Conservation (phyloP, 2,329 filamentous ascomycete species). For the Apiospora hydei region DNA sequence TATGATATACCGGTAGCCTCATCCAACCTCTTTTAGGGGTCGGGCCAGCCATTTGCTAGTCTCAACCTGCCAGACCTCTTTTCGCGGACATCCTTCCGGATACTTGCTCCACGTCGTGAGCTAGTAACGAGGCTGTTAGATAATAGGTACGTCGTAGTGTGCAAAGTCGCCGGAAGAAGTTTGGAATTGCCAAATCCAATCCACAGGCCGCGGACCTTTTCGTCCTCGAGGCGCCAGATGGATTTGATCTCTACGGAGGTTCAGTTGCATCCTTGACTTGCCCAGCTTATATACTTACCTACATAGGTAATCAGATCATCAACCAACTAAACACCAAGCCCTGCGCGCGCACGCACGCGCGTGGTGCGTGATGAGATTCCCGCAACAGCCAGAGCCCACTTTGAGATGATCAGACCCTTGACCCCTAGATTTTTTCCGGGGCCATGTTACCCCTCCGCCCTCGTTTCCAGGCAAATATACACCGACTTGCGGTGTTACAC, state of each 20-base stretch:
- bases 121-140: neutral
- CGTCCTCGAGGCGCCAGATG: neutral
- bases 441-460: slow-evolving; percentile 8
- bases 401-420: neutral
- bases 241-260: neutral
- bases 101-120: slow-evolving; percentile 10
- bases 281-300: neutral
- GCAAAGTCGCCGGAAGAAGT: neutral
- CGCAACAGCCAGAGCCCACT: neutral
- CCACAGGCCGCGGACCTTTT: slow-evolving; percentile 13
- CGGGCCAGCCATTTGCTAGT: no score
- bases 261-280: no score
- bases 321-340: neutral
- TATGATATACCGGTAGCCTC: neutral
- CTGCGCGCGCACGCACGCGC: neutral
- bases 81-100: neutral
- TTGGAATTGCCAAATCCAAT: neutral
- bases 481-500: neutral
- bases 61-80: neutral
- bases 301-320: neutral
- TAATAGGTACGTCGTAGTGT: neutral
- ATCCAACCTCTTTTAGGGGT: neutral
- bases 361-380: neutral
- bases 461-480: neutral
- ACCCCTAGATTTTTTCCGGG: neutral